phyloP scores from a whole-genome alignment of 352 stramenopile genomes.

The Plasmopara viticola region DNA sequence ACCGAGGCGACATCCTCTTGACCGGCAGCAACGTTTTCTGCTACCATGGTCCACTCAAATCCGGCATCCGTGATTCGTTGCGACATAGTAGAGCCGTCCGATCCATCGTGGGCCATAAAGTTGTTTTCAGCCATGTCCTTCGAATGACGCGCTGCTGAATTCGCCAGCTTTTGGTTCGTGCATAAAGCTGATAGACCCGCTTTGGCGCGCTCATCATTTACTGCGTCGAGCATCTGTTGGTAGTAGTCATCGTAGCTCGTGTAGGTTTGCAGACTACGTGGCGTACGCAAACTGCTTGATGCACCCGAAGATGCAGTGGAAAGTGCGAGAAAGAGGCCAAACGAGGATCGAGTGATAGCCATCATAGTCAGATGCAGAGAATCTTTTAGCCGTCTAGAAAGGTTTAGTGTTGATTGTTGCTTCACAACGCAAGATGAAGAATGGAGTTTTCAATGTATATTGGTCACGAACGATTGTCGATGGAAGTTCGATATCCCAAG shows the following conservation, averaged over 20 bases:
- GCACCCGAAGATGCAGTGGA: slow-evolving; percentile 8
- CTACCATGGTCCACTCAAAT: slow-evolving; percentile 46
- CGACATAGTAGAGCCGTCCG: slow-evolving; percentile 37
- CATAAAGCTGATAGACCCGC: slow-evolving; percentile 31
- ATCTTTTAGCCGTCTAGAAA: no score
- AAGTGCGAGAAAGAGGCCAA: slow-evolving; percentile 17
- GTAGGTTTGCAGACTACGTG: slow-evolving; percentile 26
- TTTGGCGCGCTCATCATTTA: slow-evolving; percentile 47
- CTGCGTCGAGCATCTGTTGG: slow-evolving; percentile 25
- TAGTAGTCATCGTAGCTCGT: slow-evolving; percentile 24
- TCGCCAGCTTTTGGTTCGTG: slow-evolving; percentile 35
- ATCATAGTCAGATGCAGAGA: slow-evolving; percentile 11
- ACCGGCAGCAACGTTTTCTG: slow-evolving; percentile 53
- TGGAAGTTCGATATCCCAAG: no score
- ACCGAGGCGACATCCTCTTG: slow-evolving; percentile 37
- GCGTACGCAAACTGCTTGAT: slow-evolving; percentile 12
- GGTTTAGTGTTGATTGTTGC: neutral
- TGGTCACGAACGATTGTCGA: no score
- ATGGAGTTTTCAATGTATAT: no score
- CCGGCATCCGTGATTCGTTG: slow-evolving; percentile 35
- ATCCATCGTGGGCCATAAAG: slow-evolving; percentile 49
- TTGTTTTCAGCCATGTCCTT: slow-evolving; percentile 41
- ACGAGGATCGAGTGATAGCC: slow-evolving; percentile 14
- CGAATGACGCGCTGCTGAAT: slow-evolving; percentile 23
- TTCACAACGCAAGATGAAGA: neutral